Base-by-base conservation (phyloP, 768 basidiomycete genomes). In the Cystofilobasidium capitatum region DNA sequence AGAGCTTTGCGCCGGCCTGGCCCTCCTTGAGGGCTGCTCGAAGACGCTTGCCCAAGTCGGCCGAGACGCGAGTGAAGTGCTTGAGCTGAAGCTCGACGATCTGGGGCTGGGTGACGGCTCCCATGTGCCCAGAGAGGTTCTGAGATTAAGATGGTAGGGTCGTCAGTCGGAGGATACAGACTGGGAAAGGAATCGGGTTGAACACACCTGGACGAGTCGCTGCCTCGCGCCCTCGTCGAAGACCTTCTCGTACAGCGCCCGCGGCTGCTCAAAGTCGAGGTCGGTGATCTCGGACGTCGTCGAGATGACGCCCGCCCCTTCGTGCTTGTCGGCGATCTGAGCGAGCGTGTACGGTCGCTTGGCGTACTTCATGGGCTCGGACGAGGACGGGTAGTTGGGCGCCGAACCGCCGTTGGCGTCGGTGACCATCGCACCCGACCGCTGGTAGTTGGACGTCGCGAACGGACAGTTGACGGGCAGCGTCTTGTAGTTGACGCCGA, bases 341-440 rank as follows among this genome's bases (percentile, higher is more conserved):
- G 35, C 40, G 39, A 65, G 58, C 9, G 58, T 55, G 69, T 70
- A 70, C 1, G 69, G 69, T 40, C 65, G 20, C 58, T 74, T 78
- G 67, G 79, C 76, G 81, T 87, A 91, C n/a, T 78, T 76, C 66
- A 96, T 82, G 10, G 89, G 87, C 55, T 81, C 78, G 75, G 91
- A 83, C 58, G 82, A 82, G 78, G 86, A 88, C 79, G 86, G 84
- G 81, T 94, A 96, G 81, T 89, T 91, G 70, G 93, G 90, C 29
- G 89, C 83, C 68, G 80, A 76, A 70, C 90, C 92, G 78, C 94
- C 91, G 74, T 85, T 89, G 45, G 29, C 60, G 60, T 64, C 44
- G 58, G 66, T 33, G 24, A 31, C 39, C 45, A 65, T 54, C 51
- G 31, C n/a, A 49, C 70, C 70, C 39, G 74, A 85, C 77, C 64